Conservation (phyloP, 768 basidiomycete species). For the Dentipellis fragilis region DNA sequence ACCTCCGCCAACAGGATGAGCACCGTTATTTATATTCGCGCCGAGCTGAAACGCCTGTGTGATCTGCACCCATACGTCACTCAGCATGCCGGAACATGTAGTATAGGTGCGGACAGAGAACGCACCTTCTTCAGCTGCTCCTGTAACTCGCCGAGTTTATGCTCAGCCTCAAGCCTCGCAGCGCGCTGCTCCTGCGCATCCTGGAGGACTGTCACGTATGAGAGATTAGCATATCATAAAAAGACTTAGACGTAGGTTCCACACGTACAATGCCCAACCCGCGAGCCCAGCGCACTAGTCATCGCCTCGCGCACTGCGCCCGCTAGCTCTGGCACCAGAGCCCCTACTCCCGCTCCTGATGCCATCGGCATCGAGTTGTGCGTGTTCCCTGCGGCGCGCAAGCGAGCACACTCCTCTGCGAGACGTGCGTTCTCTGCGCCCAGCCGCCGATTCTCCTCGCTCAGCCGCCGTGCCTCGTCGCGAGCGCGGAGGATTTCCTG, state of each 20-base stretch:
- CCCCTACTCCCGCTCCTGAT: no score
- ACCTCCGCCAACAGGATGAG: not conserved
- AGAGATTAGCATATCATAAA: not conserved
- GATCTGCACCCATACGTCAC: constrained; percentile 9
- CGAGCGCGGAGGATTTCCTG: constrained; percentile 8
- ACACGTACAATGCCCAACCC: constrained; percentile 10
- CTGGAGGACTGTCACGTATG: constrained; percentile 4
- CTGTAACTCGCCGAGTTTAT: constrained; percentile 39
- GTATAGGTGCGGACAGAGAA: constrained; percentile 31
- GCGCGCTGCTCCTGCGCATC: constrained; percentile 25
- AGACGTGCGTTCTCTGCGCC: constrained; percentile 11
- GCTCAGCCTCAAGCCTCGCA: constrained; percentile 28
- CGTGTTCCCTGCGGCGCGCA: not conserved
- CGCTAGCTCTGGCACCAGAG: constrained; percentile 6
- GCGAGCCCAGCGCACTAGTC: constrained; percentile 7
- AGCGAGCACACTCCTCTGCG: constrained; percentile 8
- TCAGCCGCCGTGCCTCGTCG: constrained; percentile 10
- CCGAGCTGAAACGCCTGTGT: constrained; percentile 14
- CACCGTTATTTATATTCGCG: not conserved
- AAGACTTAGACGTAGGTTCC: no score
- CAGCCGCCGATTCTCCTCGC: constrained; percentile 13
- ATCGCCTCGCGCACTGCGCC: constrained; percentile 11
- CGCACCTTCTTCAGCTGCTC: constrained; percentile 44
- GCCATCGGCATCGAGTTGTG: not conserved
- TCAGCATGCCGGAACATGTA: not conserved